Evolutionary conservation across 2,329 filamentous ascomycete species (phyloP).

Genomic region (Ophiosphaerella narmari): DNA sequence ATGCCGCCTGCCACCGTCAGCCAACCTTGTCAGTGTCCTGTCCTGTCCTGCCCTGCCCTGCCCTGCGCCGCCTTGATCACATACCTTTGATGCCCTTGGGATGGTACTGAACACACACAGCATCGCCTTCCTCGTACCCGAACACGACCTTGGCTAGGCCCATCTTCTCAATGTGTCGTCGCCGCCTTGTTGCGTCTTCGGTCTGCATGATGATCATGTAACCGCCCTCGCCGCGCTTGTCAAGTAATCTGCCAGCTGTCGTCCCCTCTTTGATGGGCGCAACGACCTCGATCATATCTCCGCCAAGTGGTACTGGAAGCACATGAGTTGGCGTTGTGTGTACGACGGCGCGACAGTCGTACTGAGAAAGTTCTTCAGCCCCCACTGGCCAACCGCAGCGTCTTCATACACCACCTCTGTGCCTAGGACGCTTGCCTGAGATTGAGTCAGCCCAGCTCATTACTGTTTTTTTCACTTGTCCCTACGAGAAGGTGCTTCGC

Average conservation of each 20-base stretch:
- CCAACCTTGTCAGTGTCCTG: background rate
- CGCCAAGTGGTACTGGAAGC: conserved; percentile 47
- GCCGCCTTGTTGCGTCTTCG: conserved; percentile 43
- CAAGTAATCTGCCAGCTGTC: conserved; percentile 48
- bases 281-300: conserved; percentile 52
- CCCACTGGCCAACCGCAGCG: conserved; percentile 45
- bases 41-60: background rate
- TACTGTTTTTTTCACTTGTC: background rate
- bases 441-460: background rate
- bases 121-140: conserved; percentile 39
- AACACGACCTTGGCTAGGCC: conserved; percentile 47
- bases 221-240: conserved; percentile 51
- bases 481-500: conserved; percentile 33
- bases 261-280: conserved; percentile 46
- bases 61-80: background rate
- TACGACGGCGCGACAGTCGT: background rate
- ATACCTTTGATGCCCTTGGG: conserved; percentile 49
- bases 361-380: conserved; percentile 49
- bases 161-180: conserved; percentile 44
- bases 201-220: conserved; percentile 58
- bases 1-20: conserved; percentile 41
- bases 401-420: conserved; percentile 49
- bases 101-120: conserved; percentile 51
- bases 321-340: conserved; percentile 1
- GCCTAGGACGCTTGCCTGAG: conserved; percentile 44